A percentile compares a stretch with the other conserved stretches of the same genome.
These are phyloP conservation scores for Marasmius tenuissimus DNA, from an alignment of 1,284 basidiomycete species.

Conservation along the genomic window DNA sequence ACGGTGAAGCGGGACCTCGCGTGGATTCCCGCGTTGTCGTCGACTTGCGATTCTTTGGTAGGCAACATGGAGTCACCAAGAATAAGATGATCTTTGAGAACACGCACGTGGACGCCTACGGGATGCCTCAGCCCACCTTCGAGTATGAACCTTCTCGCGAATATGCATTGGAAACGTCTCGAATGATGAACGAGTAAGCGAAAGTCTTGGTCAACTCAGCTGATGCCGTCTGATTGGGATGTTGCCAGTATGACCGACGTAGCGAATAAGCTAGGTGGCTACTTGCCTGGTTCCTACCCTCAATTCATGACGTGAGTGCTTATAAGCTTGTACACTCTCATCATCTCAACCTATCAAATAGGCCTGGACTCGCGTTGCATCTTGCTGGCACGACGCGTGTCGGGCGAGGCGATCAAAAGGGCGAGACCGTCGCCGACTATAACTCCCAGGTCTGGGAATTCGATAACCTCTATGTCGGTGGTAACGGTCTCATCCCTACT, in stretches of 20 bases:
- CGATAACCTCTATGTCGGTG: constrained; percentile 27
- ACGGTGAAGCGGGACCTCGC: constrained; percentile 21
- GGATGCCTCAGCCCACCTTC: background rate
- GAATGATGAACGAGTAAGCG: background rate
- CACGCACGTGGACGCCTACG: background rate
- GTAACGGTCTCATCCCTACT: constrained; percentile 19
- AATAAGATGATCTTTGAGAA: background rate
- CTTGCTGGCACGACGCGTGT: too few species aligned
- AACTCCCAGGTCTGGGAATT: constrained; percentile 23
- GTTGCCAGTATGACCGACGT: background rate
- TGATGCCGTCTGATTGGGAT: background rate
- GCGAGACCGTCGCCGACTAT: constrained; percentile 13
- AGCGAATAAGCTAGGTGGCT: background rate
- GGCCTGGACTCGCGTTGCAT: background rate
- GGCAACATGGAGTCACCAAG: background rate
- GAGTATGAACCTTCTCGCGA: background rate
- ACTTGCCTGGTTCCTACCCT: background rate
- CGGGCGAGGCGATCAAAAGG: background rate
- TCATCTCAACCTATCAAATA: background rate
- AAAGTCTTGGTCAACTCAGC: background rate
- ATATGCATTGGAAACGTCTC: too few species aligned
- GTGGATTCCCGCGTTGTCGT: constrained; percentile 24
- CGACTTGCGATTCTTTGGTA: constrained; percentile 21
- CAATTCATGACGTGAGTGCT: background rate
- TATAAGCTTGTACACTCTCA: background rate